Conservation (phyloP, 2,329 filamentous ascomycete species). For the Chalaropsis thielavioides region DNA sequence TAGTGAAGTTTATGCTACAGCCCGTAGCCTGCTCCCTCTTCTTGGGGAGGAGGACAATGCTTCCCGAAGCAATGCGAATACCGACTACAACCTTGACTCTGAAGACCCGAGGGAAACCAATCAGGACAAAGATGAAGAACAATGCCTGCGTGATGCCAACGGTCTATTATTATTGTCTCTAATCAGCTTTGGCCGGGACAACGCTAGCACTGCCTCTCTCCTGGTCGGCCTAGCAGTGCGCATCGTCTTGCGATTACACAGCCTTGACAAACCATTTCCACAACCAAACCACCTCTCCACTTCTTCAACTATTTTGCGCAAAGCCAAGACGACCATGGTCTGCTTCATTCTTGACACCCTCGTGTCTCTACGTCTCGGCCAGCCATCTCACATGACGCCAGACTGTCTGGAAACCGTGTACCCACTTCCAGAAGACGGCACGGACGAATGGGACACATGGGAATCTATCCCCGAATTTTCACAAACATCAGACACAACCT, state of each 20-base stretch:
- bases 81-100: neutral
- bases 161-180: slow-evolving; percentile 46
- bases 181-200: slow-evolving; percentile 44
- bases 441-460: slow-evolving; percentile 67
- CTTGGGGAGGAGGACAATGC: slow-evolving; percentile 9
- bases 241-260: slow-evolving; percentile 25
- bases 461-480: slow-evolving; percentile 34
- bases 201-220: slow-evolving; percentile 46
- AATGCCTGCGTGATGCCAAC: slow-evolving; percentile 25
- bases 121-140: slow-evolving; percentile 32
- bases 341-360: slow-evolving; percentile 50
- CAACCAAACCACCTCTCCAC: slow-evolving; percentile 5
- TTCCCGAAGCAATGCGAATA: neutral
- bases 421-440: slow-evolving; percentile 46
- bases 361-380: slow-evolving; percentile 37
- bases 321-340: slow-evolving; percentile 28
- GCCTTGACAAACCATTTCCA: neutral
- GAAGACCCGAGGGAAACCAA: neutral
- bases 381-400: slow-evolving; percentile 34
- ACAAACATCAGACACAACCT: neutral
- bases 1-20: slow-evolving; percentile 35
- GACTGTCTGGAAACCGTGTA: slow-evolving; percentile 33
- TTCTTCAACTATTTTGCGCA: slow-evolving; percentile 19
- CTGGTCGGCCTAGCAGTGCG: slow-evolving; percentile 48
- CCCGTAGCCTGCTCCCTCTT: slow-evolving; percentile 34